These are phyloP conservation scores for Chlorella sp. DNA, from an alignment of 139 green algal genomes.

Conservation along the genomic window DNA sequence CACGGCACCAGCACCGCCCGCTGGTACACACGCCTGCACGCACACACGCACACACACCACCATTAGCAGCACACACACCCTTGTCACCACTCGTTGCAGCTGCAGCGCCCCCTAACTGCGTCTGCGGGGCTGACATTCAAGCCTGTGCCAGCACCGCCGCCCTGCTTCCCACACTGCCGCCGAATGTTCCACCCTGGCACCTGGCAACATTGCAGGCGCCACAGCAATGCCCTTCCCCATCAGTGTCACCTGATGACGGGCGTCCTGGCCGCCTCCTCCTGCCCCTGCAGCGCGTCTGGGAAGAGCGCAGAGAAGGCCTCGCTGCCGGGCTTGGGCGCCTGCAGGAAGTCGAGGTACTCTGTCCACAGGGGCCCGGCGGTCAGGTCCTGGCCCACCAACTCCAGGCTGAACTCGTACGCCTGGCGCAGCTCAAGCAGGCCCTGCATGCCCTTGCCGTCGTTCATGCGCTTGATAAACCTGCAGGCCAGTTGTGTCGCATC, in stretches of 20 bases:
- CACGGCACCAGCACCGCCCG: conserved; percentile 72
- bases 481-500: too few relatives aligned
- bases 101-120: too few relatives aligned
- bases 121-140: too few relatives aligned
- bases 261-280: conserved; percentile 53
- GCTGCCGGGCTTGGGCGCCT: conserved; percentile 45
- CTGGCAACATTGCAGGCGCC: too few relatives aligned
- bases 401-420: conserved; percentile 82
- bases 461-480: conserved; percentile 25
- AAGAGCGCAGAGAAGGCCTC: conserved; percentile 61
- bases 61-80: too few relatives aligned
- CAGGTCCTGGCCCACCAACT: conserved; percentile 71
- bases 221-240: too few relatives aligned
- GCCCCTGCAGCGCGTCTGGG: conserved; percentile 42
- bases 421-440: conserved; percentile 60
- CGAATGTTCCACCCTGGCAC: too few relatives aligned
- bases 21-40: conserved; percentile 64
- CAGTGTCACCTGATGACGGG: conserved; percentile 47
- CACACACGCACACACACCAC: neutral
- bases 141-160: too few relatives aligned
- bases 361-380: conserved; percentile 67
- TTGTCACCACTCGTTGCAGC: too few relatives aligned
- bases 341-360: conserved; percentile 78
- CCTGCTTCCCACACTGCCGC: too few relatives aligned
- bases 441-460: conserved; percentile 22